These are phyloP conservation scores for Casuarina glauca DNA, from an alignment of 306 rosid species.

Conservation along the genomic window DNA sequence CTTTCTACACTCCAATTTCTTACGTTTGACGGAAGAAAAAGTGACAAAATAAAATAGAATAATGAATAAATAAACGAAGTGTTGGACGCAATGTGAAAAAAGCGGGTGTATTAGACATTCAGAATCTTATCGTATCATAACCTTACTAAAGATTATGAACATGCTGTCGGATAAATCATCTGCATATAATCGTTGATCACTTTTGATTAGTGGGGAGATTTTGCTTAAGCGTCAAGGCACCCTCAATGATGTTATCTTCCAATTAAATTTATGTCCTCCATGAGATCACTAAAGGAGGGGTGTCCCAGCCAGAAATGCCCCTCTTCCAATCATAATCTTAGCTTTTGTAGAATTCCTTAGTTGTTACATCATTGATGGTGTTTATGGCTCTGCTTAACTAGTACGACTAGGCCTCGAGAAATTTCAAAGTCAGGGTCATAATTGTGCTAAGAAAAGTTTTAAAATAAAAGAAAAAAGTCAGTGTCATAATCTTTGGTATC, in stretches of 20 bases:
- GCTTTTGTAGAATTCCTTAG: neutral
- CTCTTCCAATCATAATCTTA: constrained; percentile 15
- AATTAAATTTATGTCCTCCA: constrained; percentile 15
- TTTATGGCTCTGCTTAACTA: neutral
- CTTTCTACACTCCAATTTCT: no score
- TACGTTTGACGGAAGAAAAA: no score
- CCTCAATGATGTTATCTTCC: constrained; percentile 35
- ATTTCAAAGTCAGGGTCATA: constrained; percentile 26
- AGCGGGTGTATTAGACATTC: constrained; percentile 24
- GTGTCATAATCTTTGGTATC: constrained; percentile 15
- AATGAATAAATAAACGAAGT: neutral
- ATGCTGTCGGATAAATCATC: constrained; percentile 22
- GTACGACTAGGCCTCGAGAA: neutral
- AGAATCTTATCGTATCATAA: constrained; percentile 35
- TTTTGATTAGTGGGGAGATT: constrained; percentile 20
- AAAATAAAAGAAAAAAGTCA: constrained; percentile 7
- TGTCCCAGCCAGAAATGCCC: constrained; percentile 32
- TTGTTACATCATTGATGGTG: neutral
- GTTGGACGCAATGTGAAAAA: constrained; percentile 23
- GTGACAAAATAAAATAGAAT: neutral
- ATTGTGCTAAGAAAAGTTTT: neutral
- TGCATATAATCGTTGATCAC: constrained; percentile 22
- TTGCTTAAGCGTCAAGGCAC: constrained; percentile 39
- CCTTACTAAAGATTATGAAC: neutral
- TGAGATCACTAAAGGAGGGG: constrained; percentile 35